These are phyloP conservation scores for Lactarius pseudohatsudake DNA, from an alignment of 768 basidiomycete species.

Conservation along the genomic window DNA sequence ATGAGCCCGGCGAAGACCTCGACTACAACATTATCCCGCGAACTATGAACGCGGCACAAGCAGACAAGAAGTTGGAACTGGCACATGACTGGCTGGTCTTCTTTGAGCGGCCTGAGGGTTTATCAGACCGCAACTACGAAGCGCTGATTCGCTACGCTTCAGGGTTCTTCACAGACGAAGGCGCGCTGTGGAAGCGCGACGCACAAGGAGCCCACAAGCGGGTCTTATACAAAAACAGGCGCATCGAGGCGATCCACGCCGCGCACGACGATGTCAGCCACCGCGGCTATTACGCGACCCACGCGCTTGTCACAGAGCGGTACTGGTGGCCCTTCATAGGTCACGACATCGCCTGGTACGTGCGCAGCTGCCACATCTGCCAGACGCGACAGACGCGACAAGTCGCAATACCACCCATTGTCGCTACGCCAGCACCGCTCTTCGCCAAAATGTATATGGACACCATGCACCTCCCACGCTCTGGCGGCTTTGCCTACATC, in stretches of 20 bases:
- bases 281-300: conserved; percentile 25
- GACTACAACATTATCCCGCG: too few relatives aligned
- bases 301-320: conserved; percentile 6
- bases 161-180: too few relatives aligned
- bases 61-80: too few relatives aligned
- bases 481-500: conserved; percentile 38
- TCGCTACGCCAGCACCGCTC: conserved; percentile 27
- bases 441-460: conserved; percentile 43
- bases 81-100: too few relatives aligned
- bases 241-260: conserved; percentile 15
- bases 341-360: conserved; percentile 28
- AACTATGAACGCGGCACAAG: too few relatives aligned
- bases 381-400: conserved; percentile 36
- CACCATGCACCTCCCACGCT: conserved; percentile 42
- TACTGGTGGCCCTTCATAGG: conserved; percentile 34
- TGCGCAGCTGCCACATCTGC: conserved; percentile 9
- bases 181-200: conserved; percentile 6
- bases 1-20: too few relatives aligned
- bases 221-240: conserved; percentile 20
- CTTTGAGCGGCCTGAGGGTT: too few relatives aligned
- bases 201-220: conserved; percentile 28
- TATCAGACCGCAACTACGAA: too few relatives aligned
- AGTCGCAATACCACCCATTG: conserved; percentile 30
- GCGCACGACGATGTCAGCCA: conserved; percentile 31
- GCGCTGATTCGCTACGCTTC: too few relatives aligned